These are phyloP conservation scores for Bassia scoparia DNA, from an alignment of 148 eudicot genomes.

Conservation along the genomic window DNA sequence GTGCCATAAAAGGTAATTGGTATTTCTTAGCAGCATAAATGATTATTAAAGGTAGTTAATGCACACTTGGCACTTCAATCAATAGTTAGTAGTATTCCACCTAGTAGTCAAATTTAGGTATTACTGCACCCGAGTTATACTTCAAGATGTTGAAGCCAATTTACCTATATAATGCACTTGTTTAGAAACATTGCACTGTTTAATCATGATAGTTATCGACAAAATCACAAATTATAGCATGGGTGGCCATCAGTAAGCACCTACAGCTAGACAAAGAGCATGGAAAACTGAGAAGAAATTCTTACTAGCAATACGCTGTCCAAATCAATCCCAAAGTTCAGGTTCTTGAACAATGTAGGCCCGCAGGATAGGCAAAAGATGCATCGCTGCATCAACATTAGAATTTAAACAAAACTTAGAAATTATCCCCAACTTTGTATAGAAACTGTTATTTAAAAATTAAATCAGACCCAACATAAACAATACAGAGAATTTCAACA, in stretches of 20 bases:
- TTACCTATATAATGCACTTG: conserved; percentile 6
- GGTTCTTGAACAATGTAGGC: conserved; percentile 78
- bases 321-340: conserved; percentile 95
- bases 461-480: background rate
- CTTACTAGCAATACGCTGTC: conserved; percentile 99
- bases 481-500: conserved; percentile 11
- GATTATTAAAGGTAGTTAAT: too few species aligned
- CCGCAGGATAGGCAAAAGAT: conserved; percentile 97
- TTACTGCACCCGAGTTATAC: too few species aligned
- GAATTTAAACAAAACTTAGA: conserved; percentile 2
- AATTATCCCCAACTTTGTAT: background rate
- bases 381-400: conserved; percentile 76
- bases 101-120: too few species aligned
- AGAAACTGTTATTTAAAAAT: background rate
- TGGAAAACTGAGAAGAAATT: conserved; percentile 10
- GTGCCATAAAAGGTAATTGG: too few species aligned
- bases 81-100: too few species aligned
- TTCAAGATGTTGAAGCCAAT: too few species aligned
- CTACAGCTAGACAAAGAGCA: conserved; percentile 18
- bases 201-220: background rate
- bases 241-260: background rate
- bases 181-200: background rate
- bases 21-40: too few species aligned
- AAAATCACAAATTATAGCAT: background rate
- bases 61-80: too few species aligned